Conservation (phyloP, 2,329 filamentous ascomycete genomes). For the Stromatinia cepivora region DNA sequence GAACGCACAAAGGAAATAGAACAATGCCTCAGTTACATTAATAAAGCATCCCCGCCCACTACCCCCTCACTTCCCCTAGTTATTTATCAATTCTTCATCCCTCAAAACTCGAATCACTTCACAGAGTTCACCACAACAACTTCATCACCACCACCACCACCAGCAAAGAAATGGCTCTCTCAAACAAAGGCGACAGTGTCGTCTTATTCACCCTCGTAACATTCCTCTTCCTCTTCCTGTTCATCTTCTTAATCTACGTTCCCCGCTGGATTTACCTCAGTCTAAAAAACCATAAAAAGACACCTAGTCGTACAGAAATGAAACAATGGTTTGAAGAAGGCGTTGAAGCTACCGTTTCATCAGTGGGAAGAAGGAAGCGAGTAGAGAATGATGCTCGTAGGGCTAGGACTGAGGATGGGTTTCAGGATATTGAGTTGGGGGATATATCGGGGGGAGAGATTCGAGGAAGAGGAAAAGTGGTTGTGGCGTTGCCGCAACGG, state of each 20-base stretch:
- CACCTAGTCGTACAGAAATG: not conserved
- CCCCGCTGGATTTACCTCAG: slow-evolving; percentile 1
- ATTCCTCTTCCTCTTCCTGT: not conserved
- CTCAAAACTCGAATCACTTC: not conserved
- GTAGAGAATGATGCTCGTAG: not conserved
- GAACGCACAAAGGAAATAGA: not conserved
- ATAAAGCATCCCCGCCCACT: not conserved
- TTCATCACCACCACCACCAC: not conserved
- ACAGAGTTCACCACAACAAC: not conserved
- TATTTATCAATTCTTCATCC: not conserved
- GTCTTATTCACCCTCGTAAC: not conserved
- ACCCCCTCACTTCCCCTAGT: no score
- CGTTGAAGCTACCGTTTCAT: not conserved
- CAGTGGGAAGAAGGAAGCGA: not conserved
- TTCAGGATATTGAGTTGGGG: slow-evolving; percentile 5
- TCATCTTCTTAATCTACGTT: not conserved
- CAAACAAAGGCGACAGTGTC: not conserved
- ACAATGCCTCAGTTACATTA: not conserved
- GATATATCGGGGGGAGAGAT: not conserved
- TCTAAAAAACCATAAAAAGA: not conserved
- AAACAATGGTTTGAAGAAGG: not conserved
- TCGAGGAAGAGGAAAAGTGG: not conserved
- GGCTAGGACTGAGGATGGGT: not conserved
- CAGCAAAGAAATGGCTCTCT: slow-evolving; percentile 5
- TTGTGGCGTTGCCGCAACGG: not conserved